A percentile compares a stretch with the other conserved stretches of the same genome.
Evolutionary conservation across 345 rosid genomes (phyloP).

Genomic region (Clarkia xantiana): DNA sequence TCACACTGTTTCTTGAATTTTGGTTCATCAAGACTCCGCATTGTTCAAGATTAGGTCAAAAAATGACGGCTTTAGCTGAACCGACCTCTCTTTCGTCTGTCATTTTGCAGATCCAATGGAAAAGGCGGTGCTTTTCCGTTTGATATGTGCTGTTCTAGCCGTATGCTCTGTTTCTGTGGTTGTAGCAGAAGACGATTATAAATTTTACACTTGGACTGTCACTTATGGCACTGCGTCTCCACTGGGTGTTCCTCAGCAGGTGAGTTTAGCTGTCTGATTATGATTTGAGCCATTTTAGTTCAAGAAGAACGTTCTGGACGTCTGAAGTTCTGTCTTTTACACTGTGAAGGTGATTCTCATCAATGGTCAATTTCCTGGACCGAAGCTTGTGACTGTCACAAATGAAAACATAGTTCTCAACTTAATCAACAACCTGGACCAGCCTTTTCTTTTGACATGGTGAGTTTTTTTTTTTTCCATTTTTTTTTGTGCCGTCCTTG

Average conservation of each 20-base stretch:
- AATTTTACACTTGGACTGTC: constrained; percentile 73
- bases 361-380: constrained; percentile 97
- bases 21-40: too few relatives aligned
- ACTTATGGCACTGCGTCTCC: constrained; percentile 70
- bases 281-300: constrained; percentile 5
- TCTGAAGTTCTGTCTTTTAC: background rate
- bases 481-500: background rate
- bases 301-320: background rate
- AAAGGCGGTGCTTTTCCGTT: constrained; percentile 11
- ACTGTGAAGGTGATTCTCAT: constrained; percentile 65
- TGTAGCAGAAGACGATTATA: constrained; percentile 70
- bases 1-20: too few relatives aligned
- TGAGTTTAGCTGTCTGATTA: constrained; percentile 10
- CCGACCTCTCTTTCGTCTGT: background rate
- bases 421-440: constrained; percentile 83
- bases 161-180: constrained; percentile 27
- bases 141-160: constrained; percentile 29
- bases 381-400: constrained; percentile 79
- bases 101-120: constrained; percentile 4
- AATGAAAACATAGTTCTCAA: constrained; percentile 84
- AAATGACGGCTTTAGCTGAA: too few relatives aligned
- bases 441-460: constrained; percentile 94
- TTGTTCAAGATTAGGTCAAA: background rate
- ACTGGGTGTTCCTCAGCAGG: constrained; percentile 88
- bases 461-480: constrained; percentile 12